Evolutionary conservation across 768 basidiomycete species (phyloP), one percentile per base, ranked within the genome.

Genomic region (Lentinula raphanica): DNA sequence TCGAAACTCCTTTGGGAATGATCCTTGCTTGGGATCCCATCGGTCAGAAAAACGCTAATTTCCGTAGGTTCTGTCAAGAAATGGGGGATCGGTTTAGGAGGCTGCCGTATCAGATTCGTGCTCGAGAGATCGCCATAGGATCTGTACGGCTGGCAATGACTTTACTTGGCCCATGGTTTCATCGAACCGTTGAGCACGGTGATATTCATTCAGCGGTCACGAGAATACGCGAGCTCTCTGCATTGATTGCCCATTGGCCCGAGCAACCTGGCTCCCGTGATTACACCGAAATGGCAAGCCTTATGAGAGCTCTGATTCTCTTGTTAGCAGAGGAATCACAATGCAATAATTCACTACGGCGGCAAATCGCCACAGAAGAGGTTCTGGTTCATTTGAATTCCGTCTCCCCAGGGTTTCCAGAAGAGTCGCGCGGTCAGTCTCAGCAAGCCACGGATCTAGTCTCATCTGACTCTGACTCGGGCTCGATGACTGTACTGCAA

Each of bases 161-260:
- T 49, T 81, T 91, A 67, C 76, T 92, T 27, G 79, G 84, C 25
- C 81, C 86, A 8, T 90, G 87, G 84, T 84, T 90, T 71, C 81
- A 86, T 65, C 70, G 67, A 49, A 73, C 73, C 56, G 74, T 84
- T 39, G 59, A 67, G 39, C 67, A 73, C 51, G 74, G 78, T 40
- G 58, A 58, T 15, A 42, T 59, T 23, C 45, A 49, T 4, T 48
- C 23, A 15, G 56, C 56, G 19, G 60, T 62, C 72, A 75, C 65
- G 61, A 69, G n/a, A 64, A 59, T 31, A 73, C 73, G 69, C 44
- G 68, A 64, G 3, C 74, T 86, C 48, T 71, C 84, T 12, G 73
- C 77, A 27, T 65, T 74, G 28, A 80, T 85, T 60, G 81, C 84
- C 5, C 76, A 78, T 59, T 90, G 88, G 88, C 85, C 86, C 23